Base-by-base conservation (phyloP, 75 land plant genomes). In the Pinus albicaulis region DNA sequence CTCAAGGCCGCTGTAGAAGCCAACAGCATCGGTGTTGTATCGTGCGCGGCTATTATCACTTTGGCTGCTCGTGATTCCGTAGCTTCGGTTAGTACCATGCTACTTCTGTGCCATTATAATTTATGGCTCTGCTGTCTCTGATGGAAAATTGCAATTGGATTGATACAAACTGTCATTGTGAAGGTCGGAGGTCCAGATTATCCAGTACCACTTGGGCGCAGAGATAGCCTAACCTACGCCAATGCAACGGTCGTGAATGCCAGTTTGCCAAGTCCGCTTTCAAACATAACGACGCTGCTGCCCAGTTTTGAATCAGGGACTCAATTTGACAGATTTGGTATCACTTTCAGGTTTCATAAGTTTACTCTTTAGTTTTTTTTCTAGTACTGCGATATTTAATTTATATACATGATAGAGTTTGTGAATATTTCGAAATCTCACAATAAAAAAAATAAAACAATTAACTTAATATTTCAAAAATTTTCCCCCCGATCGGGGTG, bases 181-280 rank as follows among this genome's bases (percentile, higher is more conserved):
- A 19, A 76, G 77, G 38, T 24, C 10, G 77, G 77, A 76, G 77
- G 77, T 19, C 72, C 77, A 31, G 17, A 57, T 20, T 76, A 59
- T 41, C 52, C 48, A 31, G 77, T 76, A 23, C 52, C 48, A 3
- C 36, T 64, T 1, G 78, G 78, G 19, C 41, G 56, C n/a, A 28
- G 78, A 76, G 78, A 76, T 24, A 76, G 73, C 25, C 13, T 31
- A 16, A 20, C 12, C 41, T 1, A 17, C 6, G 41, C 41, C 2
- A 16, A 36, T 16, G n/a, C 0, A 7, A 19, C 24, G 19, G 36
- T 23, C 14, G 74, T 28, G 4, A 1, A 5, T 34, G n/a, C 0
- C 10, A 66, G 3, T 19, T 34, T 66, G 20, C 70, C 70, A 31
- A 0, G 31, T 0, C 31, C 31, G 2, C 0, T 0, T 31, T 31